Evolutionary conservation across 805 yeast genomes (phyloP).

Genomic region (Wickerhamomyces queroliae): DNA sequence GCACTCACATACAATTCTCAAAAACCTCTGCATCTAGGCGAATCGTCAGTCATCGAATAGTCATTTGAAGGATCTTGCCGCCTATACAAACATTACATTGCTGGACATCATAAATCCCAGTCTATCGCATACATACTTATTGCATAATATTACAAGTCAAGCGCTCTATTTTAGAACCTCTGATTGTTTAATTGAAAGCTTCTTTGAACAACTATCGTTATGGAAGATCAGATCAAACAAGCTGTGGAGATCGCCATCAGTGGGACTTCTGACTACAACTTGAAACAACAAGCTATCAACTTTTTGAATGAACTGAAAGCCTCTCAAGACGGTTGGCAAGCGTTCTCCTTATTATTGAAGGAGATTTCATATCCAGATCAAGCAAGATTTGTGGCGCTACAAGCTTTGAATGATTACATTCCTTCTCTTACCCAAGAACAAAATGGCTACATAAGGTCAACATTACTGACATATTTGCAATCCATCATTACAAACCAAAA

Average conservation of each 20-base stretch:
- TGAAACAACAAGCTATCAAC: slow-evolving; percentile 33
- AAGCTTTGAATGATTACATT: slow-evolving; percentile 20
- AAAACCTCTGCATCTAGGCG: too few species aligned
- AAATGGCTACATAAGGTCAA: slow-evolving; percentile 18
- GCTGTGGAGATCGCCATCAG: slow-evolving; percentile 26
- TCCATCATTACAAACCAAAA: slow-evolving; percentile 13
- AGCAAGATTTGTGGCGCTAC: slow-evolving; percentile 23
- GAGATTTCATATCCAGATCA: slow-evolving; percentile 22
- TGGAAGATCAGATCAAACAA: slow-evolving; percentile 23
- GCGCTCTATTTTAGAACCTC: not conserved
- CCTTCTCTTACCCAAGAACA: slow-evolving; percentile 15
- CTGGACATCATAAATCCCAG: too few species aligned
- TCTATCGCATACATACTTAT: too few species aligned
- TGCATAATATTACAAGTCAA: not conserved
- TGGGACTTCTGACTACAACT: slow-evolving; percentile 18
- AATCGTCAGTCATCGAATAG: too few species aligned
- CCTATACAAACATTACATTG: too few species aligned
- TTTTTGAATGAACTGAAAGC: slow-evolving; percentile 36
- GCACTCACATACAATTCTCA: too few species aligned
- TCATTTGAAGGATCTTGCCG: too few species aligned
- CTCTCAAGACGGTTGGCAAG: slow-evolving; percentile 41
- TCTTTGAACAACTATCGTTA: not conserved
- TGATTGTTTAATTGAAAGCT: not conserved
- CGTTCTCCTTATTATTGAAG: slow-evolving; percentile 34
- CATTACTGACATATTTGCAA: slow-evolving; percentile 14